phyloP scores from a whole-genome alignment of 2,329 filamentous ascomycete genomes.

The Alternaria brassicae region DNA sequence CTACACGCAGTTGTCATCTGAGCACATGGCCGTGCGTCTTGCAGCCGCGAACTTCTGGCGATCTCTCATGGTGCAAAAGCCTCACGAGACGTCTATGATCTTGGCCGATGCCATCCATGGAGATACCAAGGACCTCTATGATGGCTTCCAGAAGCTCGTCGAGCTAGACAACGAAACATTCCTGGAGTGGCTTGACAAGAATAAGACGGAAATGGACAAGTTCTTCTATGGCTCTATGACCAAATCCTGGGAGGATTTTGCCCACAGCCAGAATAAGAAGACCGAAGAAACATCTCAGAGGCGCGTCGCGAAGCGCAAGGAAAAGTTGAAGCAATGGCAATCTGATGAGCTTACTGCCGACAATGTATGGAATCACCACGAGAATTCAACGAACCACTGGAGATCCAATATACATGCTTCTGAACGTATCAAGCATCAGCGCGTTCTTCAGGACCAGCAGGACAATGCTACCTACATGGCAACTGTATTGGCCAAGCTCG shows the following conservation, averaged over 20 bases:
- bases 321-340: slow-evolving; percentile 83
- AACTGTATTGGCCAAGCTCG: slow-evolving; percentile 78
- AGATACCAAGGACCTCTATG: slow-evolving; percentile 74
- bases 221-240: slow-evolving; percentile 84
- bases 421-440: slow-evolving; percentile 89
- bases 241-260: slow-evolving; percentile 87
- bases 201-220: slow-evolving; percentile 77
- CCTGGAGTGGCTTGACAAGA: slow-evolving; percentile 83
- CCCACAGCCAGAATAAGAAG: slow-evolving; percentile 78
- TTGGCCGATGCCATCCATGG: slow-evolving; percentile 74
- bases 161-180: slow-evolving; percentile 91
- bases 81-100: slow-evolving; percentile 76
- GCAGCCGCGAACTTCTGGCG: slow-evolving; percentile 86
- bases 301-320: slow-evolving; percentile 77
- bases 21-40: slow-evolving; percentile 70
- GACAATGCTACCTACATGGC: slow-evolving; percentile 83
- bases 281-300: slow-evolving; percentile 77
- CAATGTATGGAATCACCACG: slow-evolving; percentile 78
- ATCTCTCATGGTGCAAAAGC: slow-evolving; percentile 93
- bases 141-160: slow-evolving; percentile 82
- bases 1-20: slow-evolving; percentile 84
- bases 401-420: slow-evolving; percentile 93
- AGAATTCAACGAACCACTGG: slow-evolving; percentile 87
- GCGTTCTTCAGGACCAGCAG: slow-evolving; percentile 88
- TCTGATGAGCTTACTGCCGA: slow-evolving; percentile 72